These are phyloP conservation scores for Ampelomyces quisqualis DNA, from an alignment of 2,329 filamentous ascomycete genomes.

Conservation along the genomic window DNA sequence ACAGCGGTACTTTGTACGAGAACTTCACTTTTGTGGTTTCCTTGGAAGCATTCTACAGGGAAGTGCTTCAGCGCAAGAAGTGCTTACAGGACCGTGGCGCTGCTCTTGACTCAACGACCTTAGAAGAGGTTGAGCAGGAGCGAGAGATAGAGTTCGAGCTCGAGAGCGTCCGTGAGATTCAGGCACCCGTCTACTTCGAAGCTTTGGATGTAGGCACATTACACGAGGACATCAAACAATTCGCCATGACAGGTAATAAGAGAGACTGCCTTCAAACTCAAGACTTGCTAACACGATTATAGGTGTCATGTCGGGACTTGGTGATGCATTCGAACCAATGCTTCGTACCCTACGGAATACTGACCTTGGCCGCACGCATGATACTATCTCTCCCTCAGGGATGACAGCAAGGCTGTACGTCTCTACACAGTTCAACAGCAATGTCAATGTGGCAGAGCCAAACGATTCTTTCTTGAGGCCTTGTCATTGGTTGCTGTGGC, in stretches of 20 bases:
- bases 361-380: conserved; percentile 40
- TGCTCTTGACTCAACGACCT: conserved; percentile 50
- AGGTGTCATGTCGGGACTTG: conserved; percentile 23
- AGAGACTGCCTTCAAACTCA: background rate
- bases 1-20: conserved; percentile 8
- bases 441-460: conserved; percentile 44
- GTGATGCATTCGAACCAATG: conserved; percentile 44
- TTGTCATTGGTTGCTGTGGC: conserved; percentile 65
- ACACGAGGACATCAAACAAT: conserved; percentile 50
- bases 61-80: conserved; percentile 41
- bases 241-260: conserved; percentile 48
- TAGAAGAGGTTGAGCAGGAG: conserved; percentile 56
- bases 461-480: conserved; percentile 50
- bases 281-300: background rate
- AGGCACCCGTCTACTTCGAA: conserved; percentile 48
- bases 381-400: conserved; percentile 8
- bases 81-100: conserved; percentile 49
- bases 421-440: conserved; percentile 53
- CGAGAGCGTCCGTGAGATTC: conserved; percentile 56
- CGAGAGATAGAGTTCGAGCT: conserved; percentile 60
- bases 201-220: conserved; percentile 51
- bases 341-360: conserved; percentile 48
- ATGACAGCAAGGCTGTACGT: conserved; percentile 41
- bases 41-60: conserved; percentile 35
- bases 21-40: conserved; percentile 16